phyloP scores from a whole-genome alignment of 306 rosid species.

The Malus sieversii region DNA sequence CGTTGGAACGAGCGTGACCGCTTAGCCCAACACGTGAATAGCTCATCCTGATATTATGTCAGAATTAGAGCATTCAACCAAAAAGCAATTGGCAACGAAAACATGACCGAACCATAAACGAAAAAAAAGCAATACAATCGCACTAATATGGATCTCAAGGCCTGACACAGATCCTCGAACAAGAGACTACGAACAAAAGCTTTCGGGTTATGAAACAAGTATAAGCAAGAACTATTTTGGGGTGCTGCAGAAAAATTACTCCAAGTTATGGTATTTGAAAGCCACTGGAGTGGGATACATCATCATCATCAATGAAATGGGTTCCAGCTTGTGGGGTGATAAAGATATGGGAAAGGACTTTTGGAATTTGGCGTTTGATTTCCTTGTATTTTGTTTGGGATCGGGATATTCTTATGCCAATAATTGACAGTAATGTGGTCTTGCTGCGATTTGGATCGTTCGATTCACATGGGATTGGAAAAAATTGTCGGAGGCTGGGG shows the following conservation, averaged over 20 bases:
- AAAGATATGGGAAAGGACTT: neutral
- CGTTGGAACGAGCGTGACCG: no score
- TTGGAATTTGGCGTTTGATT: neutral
- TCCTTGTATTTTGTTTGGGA: slow-evolving; percentile 10
- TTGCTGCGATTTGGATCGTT: neutral
- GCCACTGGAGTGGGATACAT: neutral
- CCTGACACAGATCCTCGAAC: no score
- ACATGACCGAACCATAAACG: neutral
- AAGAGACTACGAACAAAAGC: no score
- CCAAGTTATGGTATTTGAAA: neutral
- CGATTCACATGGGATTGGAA: slow-evolving; percentile 10
- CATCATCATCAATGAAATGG: neutral
- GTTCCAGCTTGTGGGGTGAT: slow-evolving; percentile 6
- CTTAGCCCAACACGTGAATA: no score
- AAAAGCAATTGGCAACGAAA: neutral
- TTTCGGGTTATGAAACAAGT: no score
- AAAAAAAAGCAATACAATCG: neutral
- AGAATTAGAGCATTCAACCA: no score
- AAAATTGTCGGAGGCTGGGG: neutral
- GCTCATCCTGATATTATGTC: no score
- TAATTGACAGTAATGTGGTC: neutral
- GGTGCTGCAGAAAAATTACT: neutral
- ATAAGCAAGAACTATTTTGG: neutral
- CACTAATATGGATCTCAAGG: no score
- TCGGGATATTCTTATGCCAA: neutral